Percentiles rank a stretch among this genome's conserved stretches.
Evolutionary conservation across 768 basidiomycete genomes (phyloP).

Genomic region (Infundibulicybe gibba): DNA sequence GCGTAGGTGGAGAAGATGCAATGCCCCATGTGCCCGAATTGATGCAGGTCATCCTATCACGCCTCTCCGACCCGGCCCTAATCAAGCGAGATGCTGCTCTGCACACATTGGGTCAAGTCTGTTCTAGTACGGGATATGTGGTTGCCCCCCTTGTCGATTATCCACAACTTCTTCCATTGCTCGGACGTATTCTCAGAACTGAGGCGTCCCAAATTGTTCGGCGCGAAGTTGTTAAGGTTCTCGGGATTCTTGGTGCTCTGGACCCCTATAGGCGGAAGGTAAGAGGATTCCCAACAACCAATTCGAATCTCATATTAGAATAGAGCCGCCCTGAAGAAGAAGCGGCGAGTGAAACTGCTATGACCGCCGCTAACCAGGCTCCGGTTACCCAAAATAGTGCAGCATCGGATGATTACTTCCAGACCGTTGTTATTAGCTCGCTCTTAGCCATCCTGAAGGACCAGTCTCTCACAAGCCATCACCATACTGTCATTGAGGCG

Average conservation of each 20-base stretch:
- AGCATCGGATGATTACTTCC: conserved; percentile 93
- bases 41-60: conserved; percentile 86
- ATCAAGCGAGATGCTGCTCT: conserved; percentile 93
- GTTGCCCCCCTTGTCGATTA: conserved; percentile 88
- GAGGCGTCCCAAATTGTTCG: conserved; percentile 70
- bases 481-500: conserved; percentile 93
- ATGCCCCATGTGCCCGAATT: conserved; percentile 78
- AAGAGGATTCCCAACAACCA: conserved; percentile 1
- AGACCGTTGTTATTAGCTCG: conserved; percentile 89
- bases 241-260: conserved; percentile 93
- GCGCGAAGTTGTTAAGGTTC: conserved; percentile 89
- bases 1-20: conserved; percentile 92
- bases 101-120: conserved; percentile 91
- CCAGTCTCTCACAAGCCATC: conserved; percentile 78
- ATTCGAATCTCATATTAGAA: background rate
- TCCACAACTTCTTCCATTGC: conserved; percentile 82
- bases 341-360: conserved; percentile 51
- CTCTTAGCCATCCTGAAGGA: conserved; percentile 87
- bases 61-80: conserved; percentile 85
- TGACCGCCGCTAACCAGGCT: conserved; percentile 65
- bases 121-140: conserved; percentile 94
- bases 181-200: conserved; percentile 81
- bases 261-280: conserved; percentile 97
- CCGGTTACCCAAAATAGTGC: conserved; percentile 60
- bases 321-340: conserved; percentile 67